phyloP scores from a whole-genome alignment of 306 rosid species.

The Hippophae rhamnoides region DNA sequence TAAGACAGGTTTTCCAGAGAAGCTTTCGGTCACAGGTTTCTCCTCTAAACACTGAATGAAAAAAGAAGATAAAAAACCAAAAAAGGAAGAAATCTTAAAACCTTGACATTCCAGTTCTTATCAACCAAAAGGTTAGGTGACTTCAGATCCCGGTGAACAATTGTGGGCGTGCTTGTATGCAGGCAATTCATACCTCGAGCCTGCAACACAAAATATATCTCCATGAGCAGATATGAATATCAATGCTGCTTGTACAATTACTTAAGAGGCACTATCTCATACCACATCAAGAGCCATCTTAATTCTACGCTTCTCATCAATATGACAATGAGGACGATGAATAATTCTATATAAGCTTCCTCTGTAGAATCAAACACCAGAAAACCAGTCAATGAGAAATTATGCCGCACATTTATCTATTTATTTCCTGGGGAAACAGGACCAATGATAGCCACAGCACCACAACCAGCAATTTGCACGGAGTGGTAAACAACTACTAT shows the following conservation, averaged over 20 bases:
- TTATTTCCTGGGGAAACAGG: too few relatives aligned
- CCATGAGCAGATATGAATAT: constrained; percentile 15
- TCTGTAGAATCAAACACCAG: constrained; percentile 28
- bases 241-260: constrained; percentile 7
- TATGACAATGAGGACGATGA: constrained; percentile 81
- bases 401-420: too few relatives aligned
- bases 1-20: too few relatives aligned
- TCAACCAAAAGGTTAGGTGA: constrained; percentile 98
- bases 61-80: neutral
- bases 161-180: constrained; percentile 81
- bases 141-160: constrained; percentile 96
- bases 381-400: neutral
- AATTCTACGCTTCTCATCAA: constrained; percentile 85
- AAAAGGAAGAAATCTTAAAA: constrained; percentile 16
- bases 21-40: too few relatives aligned
- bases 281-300: constrained; percentile 99
- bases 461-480: too few relatives aligned
- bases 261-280: constrained; percentile 20
- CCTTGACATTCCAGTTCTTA: constrained; percentile 98
- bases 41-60: neutral
- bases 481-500: too few relatives aligned
- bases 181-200: constrained; percentile 99
- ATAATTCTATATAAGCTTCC: constrained; percentile 88
- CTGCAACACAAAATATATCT: constrained; percentile 37
- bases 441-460: too few relatives aligned